Percentiles rank a stretch among this genome's conserved stretches.
phyloP scores from a whole-genome alignment of 2,329 filamentous ascomycete genomes.

The Moelleriella libera region DNA sequence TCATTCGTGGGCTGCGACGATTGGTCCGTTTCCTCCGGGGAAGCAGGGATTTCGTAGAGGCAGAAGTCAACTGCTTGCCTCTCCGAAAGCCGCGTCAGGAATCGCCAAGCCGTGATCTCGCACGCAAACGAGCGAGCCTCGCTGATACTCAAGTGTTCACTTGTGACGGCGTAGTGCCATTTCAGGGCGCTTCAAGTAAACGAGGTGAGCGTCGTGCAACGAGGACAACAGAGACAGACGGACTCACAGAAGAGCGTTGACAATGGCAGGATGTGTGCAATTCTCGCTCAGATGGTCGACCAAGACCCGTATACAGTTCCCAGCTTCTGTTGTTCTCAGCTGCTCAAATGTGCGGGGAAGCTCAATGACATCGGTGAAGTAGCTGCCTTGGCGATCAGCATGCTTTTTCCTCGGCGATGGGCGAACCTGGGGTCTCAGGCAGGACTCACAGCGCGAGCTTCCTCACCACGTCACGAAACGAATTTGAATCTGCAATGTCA shows the following conservation, averaged over 20 bases:
- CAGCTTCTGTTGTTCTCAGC: constrained; percentile 50
- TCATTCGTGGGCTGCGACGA: constrained; percentile 7
- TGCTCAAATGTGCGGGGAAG: constrained; percentile 61
- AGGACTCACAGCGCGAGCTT: constrained; percentile 46
- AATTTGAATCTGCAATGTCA: constrained; percentile 41
- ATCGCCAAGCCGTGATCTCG: constrained; percentile 71
- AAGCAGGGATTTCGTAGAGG: constrained; percentile 53
- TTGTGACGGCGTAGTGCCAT: constrained; percentile 54
- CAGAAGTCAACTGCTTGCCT: constrained; percentile 62
- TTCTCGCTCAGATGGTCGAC: constrained; percentile 49
- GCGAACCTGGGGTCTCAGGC: neutral
- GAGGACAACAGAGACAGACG: neutral
- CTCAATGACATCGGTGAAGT: constrained; percentile 46
- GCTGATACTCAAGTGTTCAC: constrained; percentile 50
- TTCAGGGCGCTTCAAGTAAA: constrained; percentile 45
- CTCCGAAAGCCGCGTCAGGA: constrained; percentile 56
- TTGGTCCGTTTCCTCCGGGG: constrained; percentile 10
- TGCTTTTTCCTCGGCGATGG: neutral
- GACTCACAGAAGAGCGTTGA: constrained; percentile 59
- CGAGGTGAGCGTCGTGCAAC: neutral
- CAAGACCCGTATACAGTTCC: constrained; percentile 40
- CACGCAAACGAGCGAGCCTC: constrained; percentile 59
- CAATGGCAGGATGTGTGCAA: constrained; percentile 54
- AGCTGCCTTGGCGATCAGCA: constrained; percentile 24
- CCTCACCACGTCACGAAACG: constrained; percentile 50